Evolutionary conservation across 179 eudicot species (phyloP).

Genomic region (Spergularia azorica): DNA sequence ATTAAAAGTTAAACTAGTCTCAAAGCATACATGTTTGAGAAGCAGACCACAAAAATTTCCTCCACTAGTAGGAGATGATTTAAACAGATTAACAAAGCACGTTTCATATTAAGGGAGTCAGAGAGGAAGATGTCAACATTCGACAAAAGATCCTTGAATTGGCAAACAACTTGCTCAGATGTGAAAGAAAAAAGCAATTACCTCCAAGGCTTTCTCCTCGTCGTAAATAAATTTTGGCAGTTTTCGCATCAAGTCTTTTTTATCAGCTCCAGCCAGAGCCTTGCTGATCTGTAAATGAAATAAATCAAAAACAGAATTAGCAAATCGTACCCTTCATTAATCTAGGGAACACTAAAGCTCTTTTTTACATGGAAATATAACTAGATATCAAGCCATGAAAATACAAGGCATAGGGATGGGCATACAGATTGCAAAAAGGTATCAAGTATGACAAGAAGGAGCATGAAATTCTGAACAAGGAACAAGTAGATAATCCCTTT

Average conservation of each 20-base stretch:
- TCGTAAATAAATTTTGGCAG: slow-evolving; percentile 80
- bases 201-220: slow-evolving; percentile 96
- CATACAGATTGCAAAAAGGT: background rate
- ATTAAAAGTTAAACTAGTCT: background rate
- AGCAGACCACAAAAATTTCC: background rate
- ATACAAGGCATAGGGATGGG: background rate
- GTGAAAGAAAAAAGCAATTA: slow-evolving; percentile 26
- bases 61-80: background rate
- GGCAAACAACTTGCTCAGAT: background rate
- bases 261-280: slow-evolving; percentile 77
- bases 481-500: background rate
- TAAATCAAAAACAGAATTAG: background rate
- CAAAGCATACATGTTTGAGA: background rate
- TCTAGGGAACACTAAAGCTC: background rate
- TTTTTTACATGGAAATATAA: background rate
- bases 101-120: background rate
- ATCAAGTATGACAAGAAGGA: slow-evolving; percentile 1
- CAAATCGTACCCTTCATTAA: background rate
- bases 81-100: background rate
- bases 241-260: slow-evolving; percentile 79
- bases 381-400: background rate
- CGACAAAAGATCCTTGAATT: background rate
- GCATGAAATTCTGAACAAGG: background rate
- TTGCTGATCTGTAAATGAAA: slow-evolving; percentile 59
- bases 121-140: background rate